Conservation (phyloP, 2,329 filamentous ascomycete genomes). For the Annulohypoxylon truncatum region DNA sequence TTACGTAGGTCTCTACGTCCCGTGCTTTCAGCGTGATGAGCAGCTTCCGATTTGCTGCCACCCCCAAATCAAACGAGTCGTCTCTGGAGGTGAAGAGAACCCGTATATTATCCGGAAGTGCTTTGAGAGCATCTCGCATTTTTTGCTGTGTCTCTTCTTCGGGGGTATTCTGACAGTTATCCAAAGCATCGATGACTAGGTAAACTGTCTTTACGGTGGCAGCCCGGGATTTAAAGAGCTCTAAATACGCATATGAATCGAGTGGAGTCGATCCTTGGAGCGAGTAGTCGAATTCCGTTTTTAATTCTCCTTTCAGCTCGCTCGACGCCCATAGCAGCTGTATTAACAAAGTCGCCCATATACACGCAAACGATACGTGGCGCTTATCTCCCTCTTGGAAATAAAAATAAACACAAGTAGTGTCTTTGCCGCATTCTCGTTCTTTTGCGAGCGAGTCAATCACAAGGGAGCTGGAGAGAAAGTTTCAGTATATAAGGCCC, state of each 20-base stretch:
- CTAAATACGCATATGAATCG: neutral
- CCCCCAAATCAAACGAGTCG: neutral
- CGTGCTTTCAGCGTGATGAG: neutral
- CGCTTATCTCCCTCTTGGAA: neutral
- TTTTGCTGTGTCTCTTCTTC: constrained; percentile 6
- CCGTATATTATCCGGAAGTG: neutral
- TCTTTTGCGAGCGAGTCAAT: neutral
- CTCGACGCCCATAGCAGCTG: neutral
- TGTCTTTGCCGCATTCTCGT: neutral
- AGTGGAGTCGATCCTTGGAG: neutral
- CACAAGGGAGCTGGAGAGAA: neutral
- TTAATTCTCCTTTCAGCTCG: neutral
- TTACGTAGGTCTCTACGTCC: constrained; percentile 4
- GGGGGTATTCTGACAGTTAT: constrained; percentile 1
- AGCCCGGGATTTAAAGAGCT: neutral
- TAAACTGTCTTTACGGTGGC: neutral
- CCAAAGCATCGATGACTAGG: constrained; percentile 4
- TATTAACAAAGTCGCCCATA: constrained; percentile 4
- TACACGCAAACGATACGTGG: neutral
- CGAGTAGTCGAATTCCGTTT: neutral
- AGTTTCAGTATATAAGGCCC: neutral
- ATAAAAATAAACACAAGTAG: constrained; percentile 2
- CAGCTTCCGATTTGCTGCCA: neutral
- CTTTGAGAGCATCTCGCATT: constrained; percentile 1
- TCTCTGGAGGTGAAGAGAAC: neutral